Evolutionary conservation across 192 early-diverging fungal species (phyloP).

Genomic region (Umbelopsis vinacea): DNA sequence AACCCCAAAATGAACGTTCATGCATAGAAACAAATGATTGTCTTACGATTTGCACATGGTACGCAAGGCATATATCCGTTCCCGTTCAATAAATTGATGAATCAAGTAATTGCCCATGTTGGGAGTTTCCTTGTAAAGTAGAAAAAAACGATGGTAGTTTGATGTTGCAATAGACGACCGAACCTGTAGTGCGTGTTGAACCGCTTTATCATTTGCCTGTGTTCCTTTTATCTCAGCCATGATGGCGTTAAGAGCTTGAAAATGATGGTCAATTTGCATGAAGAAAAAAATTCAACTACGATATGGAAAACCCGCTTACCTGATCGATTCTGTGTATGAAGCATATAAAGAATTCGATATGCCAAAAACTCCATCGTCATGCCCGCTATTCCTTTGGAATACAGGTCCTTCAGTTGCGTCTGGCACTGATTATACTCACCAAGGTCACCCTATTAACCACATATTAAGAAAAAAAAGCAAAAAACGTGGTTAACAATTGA

Average conservation of each 20-base stretch:
- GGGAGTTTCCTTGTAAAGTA: slow-evolving; percentile 75
- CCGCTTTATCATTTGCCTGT: slow-evolving; percentile 57
- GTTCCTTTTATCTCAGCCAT: slow-evolving; percentile 65
- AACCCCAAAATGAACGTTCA: neutral
- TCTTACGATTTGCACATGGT: slow-evolving; percentile 79
- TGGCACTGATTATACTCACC: slow-evolving; percentile 99
- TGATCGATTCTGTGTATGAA: slow-evolving; percentile 85
- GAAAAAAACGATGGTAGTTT: slow-evolving; percentile 88
- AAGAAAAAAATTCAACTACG: neutral
- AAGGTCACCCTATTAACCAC: slow-evolving; percentile 71
- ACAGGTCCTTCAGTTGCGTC: slow-evolving; percentile 89
- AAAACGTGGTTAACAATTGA: neutral
- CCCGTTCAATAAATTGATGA: slow-evolving; percentile 89
- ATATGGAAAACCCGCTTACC: slow-evolving; percentile 47
- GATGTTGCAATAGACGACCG: slow-evolving; percentile 76
- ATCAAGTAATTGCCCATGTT: slow-evolving; percentile 91
- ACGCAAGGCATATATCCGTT: slow-evolving; percentile 79
- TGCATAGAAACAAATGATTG: neutral
- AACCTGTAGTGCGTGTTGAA: slow-evolving; percentile 85
- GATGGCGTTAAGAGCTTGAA: slow-evolving; percentile 74
- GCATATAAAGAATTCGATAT: slow-evolving; percentile 90
- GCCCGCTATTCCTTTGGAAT: slow-evolving; percentile 72
- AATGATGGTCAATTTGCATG: neutral
- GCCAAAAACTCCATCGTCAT: slow-evolving; percentile 87
- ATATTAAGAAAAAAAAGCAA: neutral